Percentiles rank a stretch among this genome's conserved stretches.
phyloP scores from a whole-genome alignment of 2,329 filamentous ascomycete genomes.

The Coniochaeta hoffmannii region DNA sequence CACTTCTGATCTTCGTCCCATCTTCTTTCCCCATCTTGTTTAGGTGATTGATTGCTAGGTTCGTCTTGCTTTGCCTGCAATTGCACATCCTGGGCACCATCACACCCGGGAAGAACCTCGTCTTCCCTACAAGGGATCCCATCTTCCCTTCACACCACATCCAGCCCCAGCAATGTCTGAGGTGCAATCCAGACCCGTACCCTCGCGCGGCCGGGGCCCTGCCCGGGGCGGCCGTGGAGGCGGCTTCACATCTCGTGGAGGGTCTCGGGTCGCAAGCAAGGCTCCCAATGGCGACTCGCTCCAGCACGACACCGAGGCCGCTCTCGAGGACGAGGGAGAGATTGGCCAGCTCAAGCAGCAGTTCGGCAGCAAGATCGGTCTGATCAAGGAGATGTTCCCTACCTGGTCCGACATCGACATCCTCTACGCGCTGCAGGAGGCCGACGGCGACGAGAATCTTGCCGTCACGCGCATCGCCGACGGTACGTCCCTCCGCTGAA shows the following conservation, averaged over 20 bases:
- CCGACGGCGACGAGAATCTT: conserved; percentile 67
- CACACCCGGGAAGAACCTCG: not conserved
- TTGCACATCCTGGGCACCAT: not conserved
- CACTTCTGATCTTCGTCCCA: not conserved
- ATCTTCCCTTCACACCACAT: not conserved
- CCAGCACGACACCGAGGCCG: conserved; percentile 51
- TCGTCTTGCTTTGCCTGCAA: not conserved
- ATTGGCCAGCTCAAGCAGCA: conserved; percentile 87
- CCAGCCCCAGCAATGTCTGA: conserved; percentile 75
- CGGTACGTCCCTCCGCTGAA: conserved; percentile 39
- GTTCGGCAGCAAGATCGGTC: conserved; percentile 69
- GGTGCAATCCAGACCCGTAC: conserved; percentile 75
- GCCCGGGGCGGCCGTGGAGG: conserved; percentile 78
- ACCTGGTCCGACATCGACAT: conserved; percentile 95
- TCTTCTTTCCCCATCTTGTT: not conserved
- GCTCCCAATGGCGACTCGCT: conserved; percentile 66
- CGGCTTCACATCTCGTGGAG: conserved; percentile 62
- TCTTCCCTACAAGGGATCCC: not conserved
- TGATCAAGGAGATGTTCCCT: conserved; percentile 88
- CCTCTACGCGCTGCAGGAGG: conserved; percentile 86
- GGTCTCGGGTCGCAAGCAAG: conserved; percentile 55
- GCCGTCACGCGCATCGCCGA: conserved; percentile 74
- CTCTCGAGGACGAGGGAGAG: conserved; percentile 77
- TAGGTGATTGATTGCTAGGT: not conserved
- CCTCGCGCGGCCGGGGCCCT: conserved; percentile 84